Conservation (phyloP, 495 filamentous ascomycete species). For the Talaromyces borbonicus region DNA sequence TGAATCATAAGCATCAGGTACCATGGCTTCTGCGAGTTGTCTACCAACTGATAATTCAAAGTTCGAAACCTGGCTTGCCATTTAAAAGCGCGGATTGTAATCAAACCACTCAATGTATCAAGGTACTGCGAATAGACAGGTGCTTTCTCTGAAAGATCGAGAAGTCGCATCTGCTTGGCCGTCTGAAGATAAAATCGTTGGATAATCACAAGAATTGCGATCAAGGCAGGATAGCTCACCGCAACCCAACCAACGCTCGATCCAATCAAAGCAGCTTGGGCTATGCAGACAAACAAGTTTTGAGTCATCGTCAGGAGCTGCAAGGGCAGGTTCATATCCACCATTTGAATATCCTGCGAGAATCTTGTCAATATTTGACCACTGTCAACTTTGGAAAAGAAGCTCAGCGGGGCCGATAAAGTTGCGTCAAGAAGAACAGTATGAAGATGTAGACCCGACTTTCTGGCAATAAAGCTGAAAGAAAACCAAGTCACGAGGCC, state of each 20-base stretch:
- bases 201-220: constrained; percentile 27
- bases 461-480: constrained; percentile 26
- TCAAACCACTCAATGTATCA: constrained; percentile 26
- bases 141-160: constrained; percentile 43
- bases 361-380: constrained; percentile 42
- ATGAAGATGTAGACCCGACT: constrained; percentile 24
- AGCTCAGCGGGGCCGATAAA: constrained; percentile 16
- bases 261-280: constrained; percentile 25
- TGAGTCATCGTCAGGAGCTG: constrained; percentile 17
- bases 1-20: constrained; percentile 35
- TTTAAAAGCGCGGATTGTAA: constrained; percentile 38
- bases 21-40: constrained; percentile 38
- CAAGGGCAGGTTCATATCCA: constrained; percentile 32
- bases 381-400: constrained; percentile 19
- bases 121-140: constrained; percentile 40
- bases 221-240: constrained; percentile 22
- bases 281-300: constrained; percentile 19
- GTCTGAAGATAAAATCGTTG: constrained; percentile 43
- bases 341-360: constrained; percentile 45
- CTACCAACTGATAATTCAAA: constrained; percentile 30
- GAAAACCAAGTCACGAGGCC: constrained; percentile 22
- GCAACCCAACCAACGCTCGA: constrained; percentile 20
- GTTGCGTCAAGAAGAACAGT: constrained; percentile 21
- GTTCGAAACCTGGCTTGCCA: constrained; percentile 24
- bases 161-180: constrained; percentile 41